A percentile compares a stretch with the other conserved stretches of the same genome.
Evolutionary conservation across 192 early-diverging fungal genomes (phyloP).

Genomic region (Geosiphon pyriformis): DNA sequence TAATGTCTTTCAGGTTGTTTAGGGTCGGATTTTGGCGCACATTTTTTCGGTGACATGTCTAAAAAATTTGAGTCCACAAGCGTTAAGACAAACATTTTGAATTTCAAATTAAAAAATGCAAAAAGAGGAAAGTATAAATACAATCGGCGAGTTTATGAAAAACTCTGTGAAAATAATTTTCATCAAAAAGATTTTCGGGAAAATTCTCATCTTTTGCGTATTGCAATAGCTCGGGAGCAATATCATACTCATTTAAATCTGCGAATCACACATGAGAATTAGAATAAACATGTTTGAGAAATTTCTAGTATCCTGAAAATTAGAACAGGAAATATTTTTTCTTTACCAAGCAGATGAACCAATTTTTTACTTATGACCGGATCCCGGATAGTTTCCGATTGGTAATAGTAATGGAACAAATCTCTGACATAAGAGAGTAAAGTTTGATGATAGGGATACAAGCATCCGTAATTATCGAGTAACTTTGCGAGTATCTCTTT

Average conservation of each 20-base stretch:
- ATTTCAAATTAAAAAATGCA: background rate
- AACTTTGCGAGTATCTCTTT: slow-evolving; percentile 51
- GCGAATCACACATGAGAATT: slow-evolving; percentile 34
- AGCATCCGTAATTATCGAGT: slow-evolving; percentile 56
- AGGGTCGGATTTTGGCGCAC: slow-evolving; percentile 41
- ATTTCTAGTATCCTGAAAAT: slow-evolving; percentile 30
- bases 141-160: slow-evolving; percentile 45
- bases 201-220: slow-evolving; percentile 30
- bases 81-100: background rate
- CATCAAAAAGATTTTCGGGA: slow-evolving; percentile 38
- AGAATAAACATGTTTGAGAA: slow-evolving; percentile 29
- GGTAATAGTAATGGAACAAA: slow-evolving; percentile 61
- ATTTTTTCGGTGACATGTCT: slow-evolving; percentile 48
- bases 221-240: slow-evolving; percentile 33
- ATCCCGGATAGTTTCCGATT: slow-evolving; percentile 55
- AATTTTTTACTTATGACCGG: slow-evolving; percentile 49
- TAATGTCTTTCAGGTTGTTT: slow-evolving; percentile 53
- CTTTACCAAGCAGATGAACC: slow-evolving; percentile 54
- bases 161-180: slow-evolving; percentile 45
- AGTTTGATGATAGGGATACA: slow-evolving; percentile 60
- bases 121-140: slow-evolving; percentile 25
- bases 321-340: slow-evolving; percentile 40
- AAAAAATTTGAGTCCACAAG: background rate
- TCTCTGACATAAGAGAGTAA: slow-evolving; percentile 65
- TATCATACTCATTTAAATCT: slow-evolving; percentile 42